These are phyloP conservation scores for Russula sp. DNA, from an alignment of 768 basidiomycete genomes.

Conservation along the genomic window DNA sequence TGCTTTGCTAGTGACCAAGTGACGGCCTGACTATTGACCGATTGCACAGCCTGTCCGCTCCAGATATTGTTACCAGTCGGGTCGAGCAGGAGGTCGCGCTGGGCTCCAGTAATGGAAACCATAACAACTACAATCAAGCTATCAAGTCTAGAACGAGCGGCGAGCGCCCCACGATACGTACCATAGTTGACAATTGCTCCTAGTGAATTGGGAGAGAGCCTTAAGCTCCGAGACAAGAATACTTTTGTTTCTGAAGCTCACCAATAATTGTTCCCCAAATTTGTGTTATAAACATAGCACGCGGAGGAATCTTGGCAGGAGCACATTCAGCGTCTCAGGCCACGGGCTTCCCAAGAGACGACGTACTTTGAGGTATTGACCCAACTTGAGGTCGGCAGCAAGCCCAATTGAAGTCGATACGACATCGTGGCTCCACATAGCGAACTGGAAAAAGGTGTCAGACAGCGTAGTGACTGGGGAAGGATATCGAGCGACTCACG, in stretches of 20 bases:
- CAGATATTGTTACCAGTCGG: conserved; percentile 57
- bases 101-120: conserved; percentile 46
- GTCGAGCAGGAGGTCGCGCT: conserved; percentile 47
- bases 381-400: conserved; percentile 54
- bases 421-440: conserved; percentile 64
- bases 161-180: conserved; percentile 6
- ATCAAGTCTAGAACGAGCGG: conserved; percentile 25
- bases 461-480: not conserved
- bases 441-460: conserved; percentile 38
- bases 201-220: not conserved
- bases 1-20: conserved; percentile 61
- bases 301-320: conserved; percentile 54
- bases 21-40: conserved; percentile 51
- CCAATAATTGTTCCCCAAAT: conserved; percentile 60
- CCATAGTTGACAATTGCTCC: conserved; percentile 36
- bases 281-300: conserved; percentile 59
- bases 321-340: not conserved
- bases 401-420: conserved; percentile 48
- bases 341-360: not conserved
- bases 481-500: conserved; percentile 28
- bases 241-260: not conserved
- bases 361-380: conserved; percentile 36
- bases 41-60: conserved; percentile 37
- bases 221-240: not conserved
- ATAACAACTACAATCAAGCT: conserved; percentile 42